Evolutionary conservation across 1,284 basidiomycete species (phyloP), one percentile per base, ranked within the genome.

Genomic region (Sparassis latifolia): DNA sequence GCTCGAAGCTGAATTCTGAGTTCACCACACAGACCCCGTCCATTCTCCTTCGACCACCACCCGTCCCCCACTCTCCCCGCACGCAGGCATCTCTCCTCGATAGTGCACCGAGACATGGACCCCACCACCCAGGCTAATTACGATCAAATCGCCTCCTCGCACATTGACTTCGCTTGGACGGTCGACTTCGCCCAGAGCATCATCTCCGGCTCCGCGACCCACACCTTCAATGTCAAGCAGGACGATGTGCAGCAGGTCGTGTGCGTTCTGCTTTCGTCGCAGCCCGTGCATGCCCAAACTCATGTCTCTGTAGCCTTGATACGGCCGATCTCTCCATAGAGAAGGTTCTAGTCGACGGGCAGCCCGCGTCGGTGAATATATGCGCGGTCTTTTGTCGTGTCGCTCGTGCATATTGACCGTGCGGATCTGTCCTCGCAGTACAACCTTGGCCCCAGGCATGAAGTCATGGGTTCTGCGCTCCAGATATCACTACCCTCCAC

Each of bases 81-180:
- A 20, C 20, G 20, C 20, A 20, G 20, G 20, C 20, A 20, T 20
- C 20, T 20, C 20, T 20, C 20, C 20, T 20, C 20, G 20, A 20
- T 20, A 20, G 20, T 20, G 20, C 20, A 20, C 20, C 20, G 20
- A 20, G 20, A 20, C 4, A 41, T 45, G 35, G 58, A 58, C 40
- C 56, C 84, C 83, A 7, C 87, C 0, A 86, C 86, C 0, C 85
- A 92, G 62, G 79, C 89, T 37, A 95, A 95, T 71, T 92, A 90
- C 69, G 65, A 71, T 4, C 72, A 86, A 46, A 77, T 93, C 58
- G 69, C 73, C 2, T 84, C 87, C 1, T 74, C 78, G 42, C 82
- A 92, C 66, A 70, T 92, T 29, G 70, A 79, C 43, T 81, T 98
- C 52, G 80, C 89, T 58, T 97, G 94, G 95, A 69, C 62, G 1